Percentiles rank a stretch among this genome's conserved stretches.
Conservation (phyloP, 768 basidiomycete genomes). For the Lactarius quietus region DNA sequence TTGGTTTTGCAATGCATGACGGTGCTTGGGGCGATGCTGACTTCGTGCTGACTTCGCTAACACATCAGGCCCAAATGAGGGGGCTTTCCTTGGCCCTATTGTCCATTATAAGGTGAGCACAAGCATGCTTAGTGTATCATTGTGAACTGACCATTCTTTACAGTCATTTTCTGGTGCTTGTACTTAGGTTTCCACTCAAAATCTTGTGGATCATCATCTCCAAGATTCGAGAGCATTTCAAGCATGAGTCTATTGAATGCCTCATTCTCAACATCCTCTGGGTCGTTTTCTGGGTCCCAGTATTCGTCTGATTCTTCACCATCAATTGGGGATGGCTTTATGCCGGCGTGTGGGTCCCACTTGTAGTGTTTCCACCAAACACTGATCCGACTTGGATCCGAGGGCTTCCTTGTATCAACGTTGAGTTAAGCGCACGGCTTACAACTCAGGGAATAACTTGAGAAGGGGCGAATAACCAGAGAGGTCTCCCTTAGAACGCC, state of each 20-base stretch:
- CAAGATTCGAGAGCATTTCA: background rate
- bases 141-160: background rate
- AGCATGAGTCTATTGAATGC: background rate
- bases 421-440: too few relatives aligned
- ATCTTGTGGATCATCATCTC: background rate
- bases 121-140: background rate
- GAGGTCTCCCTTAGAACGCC: too few relatives aligned
- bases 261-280: background rate
- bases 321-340: too few relatives aligned
- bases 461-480: too few relatives aligned
- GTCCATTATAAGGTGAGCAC: background rate
- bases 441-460: too few relatives aligned
- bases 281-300: background rate
- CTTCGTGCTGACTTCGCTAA: background rate
- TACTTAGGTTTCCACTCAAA: background rate
- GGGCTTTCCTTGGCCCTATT: background rate
- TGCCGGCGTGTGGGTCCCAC: too few relatives aligned
- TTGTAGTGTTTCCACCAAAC: too few relatives aligned
- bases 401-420: too few relatives aligned
- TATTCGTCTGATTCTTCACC: too few relatives aligned
- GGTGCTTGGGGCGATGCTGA: background rate
- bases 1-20: background rate
- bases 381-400: too few relatives aligned
- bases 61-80: background rate
- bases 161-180: background rate